Conservation (phyloP, 2,329 filamentous ascomycete genomes). For the Trichoderma lentiforme region DNA sequence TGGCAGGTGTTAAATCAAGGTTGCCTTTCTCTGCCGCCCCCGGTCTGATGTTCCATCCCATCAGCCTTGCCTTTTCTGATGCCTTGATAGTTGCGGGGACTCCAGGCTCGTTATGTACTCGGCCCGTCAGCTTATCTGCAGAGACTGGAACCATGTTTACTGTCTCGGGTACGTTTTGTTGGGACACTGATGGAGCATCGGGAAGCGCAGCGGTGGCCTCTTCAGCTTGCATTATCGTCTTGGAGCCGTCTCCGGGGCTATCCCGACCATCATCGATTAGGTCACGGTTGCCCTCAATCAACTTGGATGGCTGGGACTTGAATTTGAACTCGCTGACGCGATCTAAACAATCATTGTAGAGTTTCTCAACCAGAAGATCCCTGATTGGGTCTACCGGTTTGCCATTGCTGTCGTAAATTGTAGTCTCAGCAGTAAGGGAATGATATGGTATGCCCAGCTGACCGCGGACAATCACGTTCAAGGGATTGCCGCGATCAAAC, state of each 20-base stretch:
- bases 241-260: slow-evolving; percentile 63
- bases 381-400: slow-evolving; percentile 71
- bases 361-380: slow-evolving; percentile 80
- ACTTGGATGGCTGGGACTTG: slow-evolving; percentile 65
- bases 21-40: slow-evolving; percentile 62
- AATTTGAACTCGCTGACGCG: slow-evolving; percentile 88
- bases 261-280: slow-evolving; percentile 82
- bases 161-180: slow-evolving; percentile 52
- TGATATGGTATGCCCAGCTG: slow-evolving; percentile 88
- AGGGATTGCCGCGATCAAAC: slow-evolving; percentile 90
- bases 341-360: slow-evolving; percentile 94
- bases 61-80: slow-evolving; percentile 69
- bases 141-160: slow-evolving; percentile 61
- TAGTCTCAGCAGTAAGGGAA: slow-evolving; percentile 72
- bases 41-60: slow-evolving; percentile 77
- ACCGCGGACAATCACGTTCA: slow-evolving; percentile 86
- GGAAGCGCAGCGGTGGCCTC: slow-evolving; percentile 62
- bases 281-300: slow-evolving; percentile 77
- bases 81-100: slow-evolving; percentile 68
- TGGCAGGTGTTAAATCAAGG: slow-evolving; percentile 66
- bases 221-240: slow-evolving; percentile 69
- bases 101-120: slow-evolving; percentile 67
- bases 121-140: slow-evolving; percentile 67
- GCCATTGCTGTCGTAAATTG: slow-evolving; percentile 83
- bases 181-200: slow-evolving; percentile 50